phyloP scores from a whole-genome alignment of 202 grass and related monocot species.

The Setaria viridis region DNA sequence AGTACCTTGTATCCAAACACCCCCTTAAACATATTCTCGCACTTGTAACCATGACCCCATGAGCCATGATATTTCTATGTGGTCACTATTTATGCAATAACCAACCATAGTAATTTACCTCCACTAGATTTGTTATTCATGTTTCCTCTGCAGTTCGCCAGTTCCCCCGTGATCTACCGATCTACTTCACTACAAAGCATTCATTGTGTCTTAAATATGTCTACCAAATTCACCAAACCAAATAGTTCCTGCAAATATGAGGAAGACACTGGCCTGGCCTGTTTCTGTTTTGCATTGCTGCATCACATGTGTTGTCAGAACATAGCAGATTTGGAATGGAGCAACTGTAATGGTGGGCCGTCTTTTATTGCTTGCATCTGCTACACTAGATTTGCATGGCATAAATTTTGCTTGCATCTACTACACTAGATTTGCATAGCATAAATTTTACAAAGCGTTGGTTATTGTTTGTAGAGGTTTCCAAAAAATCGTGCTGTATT shows the following conservation, averaged over 20 bases:
- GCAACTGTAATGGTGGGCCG: neutral
- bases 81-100: neutral
- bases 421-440: neutral
- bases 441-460: neutral
- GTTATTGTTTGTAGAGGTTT: neutral
- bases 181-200: conserved; percentile 30
- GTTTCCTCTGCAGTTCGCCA: conserved; percentile 4
- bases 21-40: neutral
- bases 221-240: conserved; percentile 40
- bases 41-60: neutral
- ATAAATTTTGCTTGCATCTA: neutral
- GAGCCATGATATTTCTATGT: neutral
- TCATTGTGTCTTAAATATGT: conserved; percentile 43
- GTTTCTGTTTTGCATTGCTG: conserved; percentile 40
- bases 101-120: neutral
- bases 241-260: conserved; percentile 29
- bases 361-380: conserved; percentile 4
- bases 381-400: neutral
- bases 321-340: conserved; percentile 31
- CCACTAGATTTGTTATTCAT: conserved; percentile 12
- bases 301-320: conserved; percentile 52
- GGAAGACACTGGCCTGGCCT: conserved; percentile 9
- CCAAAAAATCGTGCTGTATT: conserved; percentile 19
- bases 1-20: too few relatives aligned
- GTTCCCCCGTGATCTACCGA: conserved; percentile 21